Evolutionary conservation across 352 stramenopile species (phyloP).

Genomic region (Phytophthora nicotianae): DNA sequence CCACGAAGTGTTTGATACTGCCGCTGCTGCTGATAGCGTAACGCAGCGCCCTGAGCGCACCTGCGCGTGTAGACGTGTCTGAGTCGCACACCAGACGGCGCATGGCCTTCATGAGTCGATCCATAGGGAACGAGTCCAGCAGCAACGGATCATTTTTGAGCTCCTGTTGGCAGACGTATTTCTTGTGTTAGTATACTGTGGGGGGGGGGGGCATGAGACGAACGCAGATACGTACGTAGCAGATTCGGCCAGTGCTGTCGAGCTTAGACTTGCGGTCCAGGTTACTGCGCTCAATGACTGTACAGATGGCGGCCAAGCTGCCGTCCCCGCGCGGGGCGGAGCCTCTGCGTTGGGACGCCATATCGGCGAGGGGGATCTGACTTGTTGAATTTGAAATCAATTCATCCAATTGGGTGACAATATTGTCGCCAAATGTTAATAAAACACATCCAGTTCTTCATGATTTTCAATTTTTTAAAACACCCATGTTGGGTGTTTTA

Average conservation of each 20-base stretch:
- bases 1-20: constrained; percentile 67
- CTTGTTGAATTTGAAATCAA: not conserved
- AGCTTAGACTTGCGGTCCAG: constrained; percentile 90
- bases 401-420: too few species aligned
- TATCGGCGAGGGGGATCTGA: constrained; percentile 19
- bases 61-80: constrained; percentile 80
- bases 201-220: not conserved
- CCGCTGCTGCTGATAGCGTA: constrained; percentile 85
- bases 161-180: constrained; percentile 45
- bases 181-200: not conserved
- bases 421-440: too few species aligned
- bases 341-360: constrained; percentile 45
- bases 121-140: constrained; percentile 82
- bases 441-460: too few species aligned
- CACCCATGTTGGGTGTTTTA: constrained; percentile 2
- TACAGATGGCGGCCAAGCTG: constrained; percentile 81
- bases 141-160: constrained; percentile 87
- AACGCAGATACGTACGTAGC: constrained; percentile 79
- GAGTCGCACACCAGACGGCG: constrained; percentile 76
- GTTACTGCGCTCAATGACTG: constrained; percentile 81
- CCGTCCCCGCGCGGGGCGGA: constrained; percentile 46
- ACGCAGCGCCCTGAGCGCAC: constrained; percentile 76
- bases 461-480: not conserved
- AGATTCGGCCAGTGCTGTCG: constrained; percentile 82
- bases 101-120: constrained; percentile 82